Evolutionary conservation across 73 alveolate species (phyloP), one percentile per base, ranked within the genome.

Genomic region (Paramecium tetraurelia): DNA sequence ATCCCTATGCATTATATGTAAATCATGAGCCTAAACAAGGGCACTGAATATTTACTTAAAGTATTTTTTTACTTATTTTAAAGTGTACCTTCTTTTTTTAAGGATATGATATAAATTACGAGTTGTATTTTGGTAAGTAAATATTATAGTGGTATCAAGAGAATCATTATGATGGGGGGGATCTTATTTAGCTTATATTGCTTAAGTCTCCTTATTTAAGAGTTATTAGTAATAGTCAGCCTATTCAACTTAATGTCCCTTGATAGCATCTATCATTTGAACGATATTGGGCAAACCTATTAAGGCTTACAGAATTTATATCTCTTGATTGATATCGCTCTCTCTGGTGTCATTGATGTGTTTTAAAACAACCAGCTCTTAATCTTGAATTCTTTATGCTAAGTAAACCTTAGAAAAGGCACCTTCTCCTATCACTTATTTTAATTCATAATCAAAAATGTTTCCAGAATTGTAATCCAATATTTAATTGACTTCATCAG

Each of bases 1-100:
- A 80, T 80, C 90, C 24, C 90, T 80, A 48, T 80, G 90, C 75
- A 80, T 80, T 4, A 80, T 46, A 20, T 43, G 44, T 22, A 40
- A 38, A 21, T 80, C 33, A 21, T 80, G 90, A 9, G 90, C 90
- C 50, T 43, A 12, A 46, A 6, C 24, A 3, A 80, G 31, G 3
- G 90, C 90, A 44, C 4, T 31, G 24, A 80, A 80, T 48, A 80
- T 31, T 43, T 80, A 46, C 14, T 80, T 31, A 44, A 80, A 48
- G 53, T 44, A 80, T 14, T 46, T 40, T 44, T 80, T 80, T 16
- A 80, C 50, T 24, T 20, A 9, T 36, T 80, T 7, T 31, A 27
- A 27, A 24, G 41, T 2, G 27, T 80, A 80, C 1, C 24, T 20
- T 2, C 76, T 44, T 18, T 18, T 12, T 10, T 8, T 44, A 21